Conservation (phyloP, 495 filamentous ascomycete species). For the Hyaloscypha hepaticicola region DNA sequence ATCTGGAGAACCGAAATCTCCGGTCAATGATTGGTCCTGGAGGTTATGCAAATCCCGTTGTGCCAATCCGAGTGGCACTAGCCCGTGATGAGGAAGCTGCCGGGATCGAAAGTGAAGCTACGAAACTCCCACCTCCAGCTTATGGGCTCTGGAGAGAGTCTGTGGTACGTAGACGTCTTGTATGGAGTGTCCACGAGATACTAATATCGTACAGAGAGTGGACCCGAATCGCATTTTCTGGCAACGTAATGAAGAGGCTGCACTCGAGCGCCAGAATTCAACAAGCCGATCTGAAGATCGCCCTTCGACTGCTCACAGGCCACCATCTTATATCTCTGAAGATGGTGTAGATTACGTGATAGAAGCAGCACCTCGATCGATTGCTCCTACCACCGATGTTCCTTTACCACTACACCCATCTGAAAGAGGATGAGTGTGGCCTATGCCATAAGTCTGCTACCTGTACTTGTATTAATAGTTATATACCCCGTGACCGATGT, state of each 20-base stretch:
- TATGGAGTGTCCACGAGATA: not conserved
- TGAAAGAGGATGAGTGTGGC: constrained; percentile 34
- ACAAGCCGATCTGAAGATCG: constrained; percentile 19
- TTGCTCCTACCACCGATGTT: constrained; percentile 42
- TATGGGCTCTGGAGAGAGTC: constrained; percentile 83
- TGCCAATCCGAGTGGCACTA: constrained; percentile 62
- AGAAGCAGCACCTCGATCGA: constrained; percentile 56
- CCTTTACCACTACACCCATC: constrained; percentile 49
- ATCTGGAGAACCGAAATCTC: constrained; percentile 30
- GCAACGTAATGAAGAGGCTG: constrained; percentile 52
- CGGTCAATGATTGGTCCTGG: constrained; percentile 47
- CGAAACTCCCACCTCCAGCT: constrained; percentile 73
- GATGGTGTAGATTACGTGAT: constrained; percentile 70
- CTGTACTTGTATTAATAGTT: not conserved
- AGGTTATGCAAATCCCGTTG: constrained; percentile 58
- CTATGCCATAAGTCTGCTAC: not conserved
- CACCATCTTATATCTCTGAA: constrained; percentile 70
- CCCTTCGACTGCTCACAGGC: constrained; percentile 43
- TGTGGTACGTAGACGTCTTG: constrained; percentile 60
- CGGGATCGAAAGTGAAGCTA: constrained; percentile 48
- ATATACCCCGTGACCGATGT: constrained; percentile 1
- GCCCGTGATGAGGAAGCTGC: constrained; percentile 61
- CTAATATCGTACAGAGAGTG: constrained; percentile 52
- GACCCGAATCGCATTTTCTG: constrained; percentile 81
- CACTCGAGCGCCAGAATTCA: constrained; percentile 28